A percentile compares a stretch with the other conserved stretches of the same genome.
These are phyloP conservation scores for Plasmodium gonderi DNA, from an alignment of 169 alveolate species.

Conservation along the genomic window DNA sequence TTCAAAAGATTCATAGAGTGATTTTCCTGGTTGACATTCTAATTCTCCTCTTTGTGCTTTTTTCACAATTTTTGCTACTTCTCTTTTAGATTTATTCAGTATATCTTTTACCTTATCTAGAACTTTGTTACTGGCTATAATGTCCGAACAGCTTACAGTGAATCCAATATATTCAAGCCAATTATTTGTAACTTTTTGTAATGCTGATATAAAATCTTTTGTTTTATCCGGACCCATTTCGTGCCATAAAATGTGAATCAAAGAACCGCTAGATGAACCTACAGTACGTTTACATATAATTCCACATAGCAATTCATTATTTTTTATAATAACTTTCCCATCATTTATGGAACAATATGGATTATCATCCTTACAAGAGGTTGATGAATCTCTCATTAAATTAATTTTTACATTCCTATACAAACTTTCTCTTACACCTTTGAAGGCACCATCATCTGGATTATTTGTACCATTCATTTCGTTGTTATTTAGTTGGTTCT, in stretches of 20 bases:
- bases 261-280: constrained; percentile 98
- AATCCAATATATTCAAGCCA: constrained; percentile 98
- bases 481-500: background rate
- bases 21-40: constrained; percentile 99
- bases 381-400: constrained; percentile 76
- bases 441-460: constrained; percentile 77
- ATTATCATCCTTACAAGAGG: constrained; percentile 76
- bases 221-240: constrained; percentile 98
- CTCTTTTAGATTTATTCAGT: constrained; percentile 87
- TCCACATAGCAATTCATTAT: constrained; percentile 97
- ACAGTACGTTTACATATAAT: constrained; percentile 97
- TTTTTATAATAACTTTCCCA: constrained; percentile 92
- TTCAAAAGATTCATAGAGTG: constrained; percentile 98
- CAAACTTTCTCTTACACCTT: constrained; percentile 75
- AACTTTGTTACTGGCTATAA: constrained; percentile 95
- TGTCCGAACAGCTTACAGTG: constrained; percentile 99
- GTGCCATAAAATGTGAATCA: constrained; percentile 97
- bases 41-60: constrained; percentile 96
- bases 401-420: constrained; percentile 78
- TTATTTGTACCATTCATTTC: background rate
- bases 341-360: constrained; percentile 81
- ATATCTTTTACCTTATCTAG: constrained; percentile 91
- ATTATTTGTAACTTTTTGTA: constrained; percentile 96
- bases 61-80: constrained; percentile 88
- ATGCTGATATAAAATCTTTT: constrained; percentile 94